These are phyloP conservation scores for Lactifluus piperatus DNA, from an alignment of 768 basidiomycete species.

Conservation along the genomic window DNA sequence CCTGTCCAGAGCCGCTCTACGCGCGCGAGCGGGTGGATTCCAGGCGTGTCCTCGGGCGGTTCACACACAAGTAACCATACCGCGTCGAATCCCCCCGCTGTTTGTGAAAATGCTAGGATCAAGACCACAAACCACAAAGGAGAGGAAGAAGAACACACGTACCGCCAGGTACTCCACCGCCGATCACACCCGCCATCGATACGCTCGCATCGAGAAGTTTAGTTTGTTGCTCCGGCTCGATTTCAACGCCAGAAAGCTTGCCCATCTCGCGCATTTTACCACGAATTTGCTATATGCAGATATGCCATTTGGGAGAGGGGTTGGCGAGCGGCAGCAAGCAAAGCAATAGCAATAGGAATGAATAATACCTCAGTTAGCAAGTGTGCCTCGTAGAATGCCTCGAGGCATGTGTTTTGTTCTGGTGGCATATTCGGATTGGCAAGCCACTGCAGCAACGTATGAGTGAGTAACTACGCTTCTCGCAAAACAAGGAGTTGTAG, in stretches of 20 bases:
- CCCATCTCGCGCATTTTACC: constrained; percentile 82
- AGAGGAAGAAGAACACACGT: constrained; percentile 27
- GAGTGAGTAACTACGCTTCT: background rate
- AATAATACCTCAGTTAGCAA: constrained; percentile 45
- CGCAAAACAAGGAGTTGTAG: background rate
- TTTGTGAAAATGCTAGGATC: background rate
- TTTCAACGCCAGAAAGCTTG: constrained; percentile 60
- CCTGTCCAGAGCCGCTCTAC: constrained; percentile 62
- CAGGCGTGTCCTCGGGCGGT: constrained; percentile 34
- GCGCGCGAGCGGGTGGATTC: constrained; percentile 41
- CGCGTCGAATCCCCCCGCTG: constrained; percentile 97
- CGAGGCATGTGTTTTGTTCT: constrained; percentile 37
- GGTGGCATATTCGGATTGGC: constrained; percentile 43
- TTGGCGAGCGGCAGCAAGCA: background rate
- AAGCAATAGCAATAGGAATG: no score
- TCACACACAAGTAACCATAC: constrained; percentile 87
- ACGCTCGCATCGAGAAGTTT: constrained; percentile 71
- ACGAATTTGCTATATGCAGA: constrained; percentile 57
- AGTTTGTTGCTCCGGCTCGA: constrained; percentile 88
- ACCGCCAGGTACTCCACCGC: constrained; percentile 97
- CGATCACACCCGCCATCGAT: constrained; percentile 74
- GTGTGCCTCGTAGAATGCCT: constrained; percentile 51
- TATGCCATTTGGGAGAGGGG: background rate
- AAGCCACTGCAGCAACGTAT: constrained; percentile 39
- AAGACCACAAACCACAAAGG: background rate